Evolutionary conservation across 2,329 filamentous ascomycete species (phyloP).

Genomic region (Diaporthe sp.): DNA sequence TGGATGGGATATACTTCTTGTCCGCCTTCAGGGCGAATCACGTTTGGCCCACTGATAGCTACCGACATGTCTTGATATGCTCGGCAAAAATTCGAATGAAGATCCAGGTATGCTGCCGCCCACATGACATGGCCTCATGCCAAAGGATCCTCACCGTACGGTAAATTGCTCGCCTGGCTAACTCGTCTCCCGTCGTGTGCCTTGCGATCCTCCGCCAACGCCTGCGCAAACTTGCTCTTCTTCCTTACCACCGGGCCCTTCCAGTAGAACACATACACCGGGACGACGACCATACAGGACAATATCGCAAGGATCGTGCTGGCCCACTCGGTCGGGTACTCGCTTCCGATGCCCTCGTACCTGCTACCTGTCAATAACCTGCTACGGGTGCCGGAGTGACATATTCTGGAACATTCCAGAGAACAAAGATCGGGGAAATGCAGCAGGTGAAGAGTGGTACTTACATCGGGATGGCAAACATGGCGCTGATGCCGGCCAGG

Average conservation of each 20-base stretch:
- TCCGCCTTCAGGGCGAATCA: no score
- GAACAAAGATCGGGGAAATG: no score
- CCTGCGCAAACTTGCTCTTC: conserved; percentile 62
- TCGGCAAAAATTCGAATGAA: background rate
- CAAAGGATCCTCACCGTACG: conserved; percentile 11
- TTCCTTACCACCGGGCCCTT: conserved; percentile 65
- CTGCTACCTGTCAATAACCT: no score
- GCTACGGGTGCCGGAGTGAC: no score
- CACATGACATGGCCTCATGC: background rate
- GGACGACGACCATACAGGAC: conserved; percentile 62
- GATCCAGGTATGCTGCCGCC: background rate
- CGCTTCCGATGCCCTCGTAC: conserved; percentile 56
- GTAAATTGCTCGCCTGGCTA: conserved; percentile 1
- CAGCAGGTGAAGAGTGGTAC: no score
- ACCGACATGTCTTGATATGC: no score
- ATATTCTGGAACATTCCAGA: no score
- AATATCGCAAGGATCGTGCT: conserved; percentile 65
- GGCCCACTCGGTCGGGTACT: conserved; percentile 63
- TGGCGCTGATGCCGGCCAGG: conserved; percentile 72
- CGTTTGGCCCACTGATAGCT: no score
- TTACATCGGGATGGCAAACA: conserved; percentile 70
- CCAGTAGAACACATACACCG: conserved; percentile 68
- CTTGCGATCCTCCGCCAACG: background rate
- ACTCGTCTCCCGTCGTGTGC: background rate
- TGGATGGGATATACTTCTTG: no score